Evolutionary conservation across 2,329 filamentous ascomycete genomes (phyloP), one percentile per base, ranked within the genome.

Genomic region (Parascedosporium putredinis): DNA sequence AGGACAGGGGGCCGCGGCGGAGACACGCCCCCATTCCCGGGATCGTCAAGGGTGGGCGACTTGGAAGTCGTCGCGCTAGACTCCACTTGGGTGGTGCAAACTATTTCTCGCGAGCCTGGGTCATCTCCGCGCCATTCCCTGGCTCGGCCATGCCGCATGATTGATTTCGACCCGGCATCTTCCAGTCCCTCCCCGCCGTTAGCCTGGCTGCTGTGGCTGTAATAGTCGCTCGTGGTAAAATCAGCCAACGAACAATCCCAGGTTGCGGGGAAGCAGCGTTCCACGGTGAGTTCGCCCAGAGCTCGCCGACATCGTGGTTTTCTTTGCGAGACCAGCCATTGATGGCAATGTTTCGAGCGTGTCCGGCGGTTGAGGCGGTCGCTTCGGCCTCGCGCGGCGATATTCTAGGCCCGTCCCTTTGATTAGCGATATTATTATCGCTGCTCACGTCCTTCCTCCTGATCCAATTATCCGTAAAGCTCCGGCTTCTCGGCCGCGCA

Each of bases 391-490:
- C n/a, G n/a, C n/a, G n/a, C n/a, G n/a, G n/a, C 27, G 27, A 12
- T 31, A 31, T 31, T 12, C 6, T 31, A 6, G 27, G 6, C 7
- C 27, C 27, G 27, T 31, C 12, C 7, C 27, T 31, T n/a, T n/a
- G n/a, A 12, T 12, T 12, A 12, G 38, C 20, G 38, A 20, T 20
- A 42, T 20, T 42, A 16, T 16, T 7, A 5, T 18, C 23, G 38
- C 38, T 20, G 38, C 10, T 10, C 5, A 42, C 10, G 5, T 20
- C 20, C 9, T 42, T 42, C 38, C 12, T 42, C 38, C 38, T 42
- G 16, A 42, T 42, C 38, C 38, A 42, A 42, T 20, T 42, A 42
- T 42, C 38, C 38, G 38, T 10, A 42, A 42, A 42, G 20, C 38
- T 42, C 20, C 38, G 16, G 20, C 38, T 42, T 18, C 38, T 23